These are phyloP conservation scores for Cyberlindnera nakhonratchasimensis DNA, from an alignment of 805 yeast species.

Conservation along the genomic window DNA sequence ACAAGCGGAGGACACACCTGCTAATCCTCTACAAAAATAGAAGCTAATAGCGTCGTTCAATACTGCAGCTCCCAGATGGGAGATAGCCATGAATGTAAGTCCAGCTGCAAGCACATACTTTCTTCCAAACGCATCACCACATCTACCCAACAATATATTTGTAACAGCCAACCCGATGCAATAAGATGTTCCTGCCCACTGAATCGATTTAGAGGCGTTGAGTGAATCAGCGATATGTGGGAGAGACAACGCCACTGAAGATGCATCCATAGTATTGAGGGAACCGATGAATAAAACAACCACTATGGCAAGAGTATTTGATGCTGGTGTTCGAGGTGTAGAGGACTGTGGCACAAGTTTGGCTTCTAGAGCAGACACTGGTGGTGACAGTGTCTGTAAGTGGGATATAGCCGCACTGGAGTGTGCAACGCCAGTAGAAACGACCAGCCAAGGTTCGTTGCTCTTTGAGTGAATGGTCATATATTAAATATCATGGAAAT, in stretches of 20 bases:
- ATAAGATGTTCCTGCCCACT: slow-evolving; percentile 59
- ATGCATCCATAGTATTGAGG: slow-evolving; percentile 13
- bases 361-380: slow-evolving; percentile 9
- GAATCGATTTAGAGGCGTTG: slow-evolving; percentile 43
- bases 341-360: slow-evolving; percentile 4
- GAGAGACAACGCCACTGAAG: slow-evolving; percentile 31
- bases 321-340: background rate
- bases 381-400: background rate
- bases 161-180: slow-evolving; percentile 49
- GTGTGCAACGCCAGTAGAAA: no score
- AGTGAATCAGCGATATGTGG: slow-evolving; percentile 45
- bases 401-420: no score
- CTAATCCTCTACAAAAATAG: slow-evolving; percentile 48
- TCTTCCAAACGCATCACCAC: slow-evolving; percentile 55
- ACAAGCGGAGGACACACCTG: slow-evolving; percentile 58
- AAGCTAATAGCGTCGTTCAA: slow-evolving; percentile 44
- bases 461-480: background rate
- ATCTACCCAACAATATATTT: slow-evolving; percentile 51
- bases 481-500: background rate
- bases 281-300: slow-evolving; percentile 3
- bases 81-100: slow-evolving; percentile 37
- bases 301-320: background rate
- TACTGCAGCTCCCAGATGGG: slow-evolving; percentile 48
- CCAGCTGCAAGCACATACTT: slow-evolving; percentile 41
- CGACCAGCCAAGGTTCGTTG: no score